Conservation (phyloP, 139 green algal species). For the Micractinium conductrix region DNA sequence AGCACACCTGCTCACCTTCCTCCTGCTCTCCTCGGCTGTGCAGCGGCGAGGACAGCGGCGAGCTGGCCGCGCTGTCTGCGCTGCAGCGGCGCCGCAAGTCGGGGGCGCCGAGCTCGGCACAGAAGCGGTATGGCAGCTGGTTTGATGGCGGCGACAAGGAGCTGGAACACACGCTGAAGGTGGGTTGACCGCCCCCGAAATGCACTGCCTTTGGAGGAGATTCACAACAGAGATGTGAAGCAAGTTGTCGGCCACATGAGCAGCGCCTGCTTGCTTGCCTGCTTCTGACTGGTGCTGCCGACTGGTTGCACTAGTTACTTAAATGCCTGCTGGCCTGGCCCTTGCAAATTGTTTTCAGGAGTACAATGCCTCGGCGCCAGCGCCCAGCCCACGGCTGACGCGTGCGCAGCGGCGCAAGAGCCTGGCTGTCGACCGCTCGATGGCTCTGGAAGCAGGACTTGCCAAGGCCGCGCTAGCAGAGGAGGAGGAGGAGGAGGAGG, state of each 20-base stretch:
- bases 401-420: conserved; percentile 35
- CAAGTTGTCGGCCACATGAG: too few species aligned
- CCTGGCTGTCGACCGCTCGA: background rate
- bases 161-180: conserved; percentile 36
- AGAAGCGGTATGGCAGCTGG: conserved; percentile 42
- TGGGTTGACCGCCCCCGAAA: too few species aligned
- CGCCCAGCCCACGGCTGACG: conserved; percentile 32
- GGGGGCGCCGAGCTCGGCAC: conserved; percentile 2
- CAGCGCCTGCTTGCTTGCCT: too few species aligned
- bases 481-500: background rate
- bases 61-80: conserved; percentile 24
- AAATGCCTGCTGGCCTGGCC: too few species aligned
- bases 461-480: background rate
- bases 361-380: conserved; percentile 11
- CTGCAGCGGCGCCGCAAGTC: conserved; percentile 23
- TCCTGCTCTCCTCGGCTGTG: background rate
- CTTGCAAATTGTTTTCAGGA: too few species aligned
- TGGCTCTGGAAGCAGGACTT: background rate
- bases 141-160: conserved; percentile 44
- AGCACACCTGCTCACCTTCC: background rate
- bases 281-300: too few species aligned
- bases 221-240: too few species aligned
- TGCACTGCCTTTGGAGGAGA: too few species aligned
- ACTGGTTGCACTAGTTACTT: too few species aligned
- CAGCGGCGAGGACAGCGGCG: conserved; percentile 14